A percentile compares a stretch with the other conserved stretches of the same genome.
Evolutionary conservation across 73 alveolate genomes (phyloP).

Genomic region (Paramecium biaurelia): DNA sequence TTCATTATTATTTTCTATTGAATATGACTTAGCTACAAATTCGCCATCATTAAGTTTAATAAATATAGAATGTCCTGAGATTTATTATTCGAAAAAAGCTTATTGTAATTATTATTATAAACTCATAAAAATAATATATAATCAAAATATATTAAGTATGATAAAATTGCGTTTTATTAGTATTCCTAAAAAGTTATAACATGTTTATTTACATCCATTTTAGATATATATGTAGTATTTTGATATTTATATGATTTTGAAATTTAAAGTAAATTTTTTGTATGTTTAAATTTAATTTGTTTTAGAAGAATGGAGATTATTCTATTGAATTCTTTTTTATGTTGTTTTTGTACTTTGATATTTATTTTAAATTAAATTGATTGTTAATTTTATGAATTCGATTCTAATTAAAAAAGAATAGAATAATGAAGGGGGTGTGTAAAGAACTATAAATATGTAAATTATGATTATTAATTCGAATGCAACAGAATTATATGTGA

Average conservation of each 20-base stretch:
- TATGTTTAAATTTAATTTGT: not conserved
- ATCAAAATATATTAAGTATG: not conserved
- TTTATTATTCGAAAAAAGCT: not conserved
- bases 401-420: not conserved
- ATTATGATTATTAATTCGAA: not conserved
- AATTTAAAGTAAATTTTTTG: not conserved
- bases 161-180: not conserved
- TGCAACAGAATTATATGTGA: not conserved
- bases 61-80: slow-evolving; percentile 41
- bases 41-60: slow-evolving; percentile 17
- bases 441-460: not conserved
- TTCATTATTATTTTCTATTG: not conserved
- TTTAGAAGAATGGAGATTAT: not conserved
- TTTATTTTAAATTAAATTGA: not conserved
- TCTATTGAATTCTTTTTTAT: not conserved
- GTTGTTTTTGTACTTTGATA: not conserved
- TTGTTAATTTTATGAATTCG: not conserved
- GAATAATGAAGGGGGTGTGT: not conserved
- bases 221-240: not conserved
- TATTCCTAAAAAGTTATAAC: not conserved
- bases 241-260: not conserved
- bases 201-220: not conserved
- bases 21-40: not conserved
- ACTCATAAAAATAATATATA: slow-evolving; percentile 21
- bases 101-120: not conserved